phyloP scores from a whole-genome alignment of 2,329 filamentous ascomycete genomes.

The Chaetomium sp. region DNA sequence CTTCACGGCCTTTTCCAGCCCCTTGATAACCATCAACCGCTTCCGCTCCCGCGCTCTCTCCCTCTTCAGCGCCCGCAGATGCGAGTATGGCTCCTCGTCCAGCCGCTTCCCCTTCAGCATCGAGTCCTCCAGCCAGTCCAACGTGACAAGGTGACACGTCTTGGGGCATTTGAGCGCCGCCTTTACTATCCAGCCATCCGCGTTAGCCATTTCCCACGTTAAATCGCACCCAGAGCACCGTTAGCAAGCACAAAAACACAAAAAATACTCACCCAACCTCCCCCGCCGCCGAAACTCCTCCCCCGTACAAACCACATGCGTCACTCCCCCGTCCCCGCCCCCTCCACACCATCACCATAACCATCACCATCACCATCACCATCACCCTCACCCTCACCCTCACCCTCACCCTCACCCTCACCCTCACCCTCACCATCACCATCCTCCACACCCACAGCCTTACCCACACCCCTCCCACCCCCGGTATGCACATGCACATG shows the following conservation, averaged over 20 bases:
- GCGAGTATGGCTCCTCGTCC: slow-evolving; percentile 44
- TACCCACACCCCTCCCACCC: too few relatives aligned
- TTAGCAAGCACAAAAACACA: not conserved
- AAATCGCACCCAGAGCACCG: too few relatives aligned
- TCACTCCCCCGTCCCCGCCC: slow-evolving; percentile 54
- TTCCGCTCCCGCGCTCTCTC: slow-evolving; percentile 45
- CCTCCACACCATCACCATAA: too few relatives aligned
- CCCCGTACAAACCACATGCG: slow-evolving; percentile 71
- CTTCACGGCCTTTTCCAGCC: slow-evolving; percentile 42
- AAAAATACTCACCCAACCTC: slow-evolving; percentile 40
- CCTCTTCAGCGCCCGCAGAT: slow-evolving; percentile 36
- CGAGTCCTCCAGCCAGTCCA: slow-evolving; percentile 58
- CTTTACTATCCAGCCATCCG: slow-evolving; percentile 39
- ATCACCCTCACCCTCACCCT: too few relatives aligned
- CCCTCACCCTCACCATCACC: too few relatives aligned
- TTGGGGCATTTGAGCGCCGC: slow-evolving; percentile 40
- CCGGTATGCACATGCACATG: too few relatives aligned
- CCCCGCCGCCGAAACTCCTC: slow-evolving; percentile 58
- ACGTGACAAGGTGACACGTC: slow-evolving; percentile 48
- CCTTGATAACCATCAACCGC: slow-evolving; percentile 40
- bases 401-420: too few relatives aligned
- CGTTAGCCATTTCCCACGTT: not conserved
- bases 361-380: too few relatives aligned
- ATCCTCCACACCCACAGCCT: too few relatives aligned
- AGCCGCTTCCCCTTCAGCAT: slow-evolving; percentile 37